Evolutionary conservation across 2,329 filamentous ascomycete genomes (phyloP), one percentile per base, ranked within the genome.

Genomic region (Colletotrichum liriopes): DNA sequence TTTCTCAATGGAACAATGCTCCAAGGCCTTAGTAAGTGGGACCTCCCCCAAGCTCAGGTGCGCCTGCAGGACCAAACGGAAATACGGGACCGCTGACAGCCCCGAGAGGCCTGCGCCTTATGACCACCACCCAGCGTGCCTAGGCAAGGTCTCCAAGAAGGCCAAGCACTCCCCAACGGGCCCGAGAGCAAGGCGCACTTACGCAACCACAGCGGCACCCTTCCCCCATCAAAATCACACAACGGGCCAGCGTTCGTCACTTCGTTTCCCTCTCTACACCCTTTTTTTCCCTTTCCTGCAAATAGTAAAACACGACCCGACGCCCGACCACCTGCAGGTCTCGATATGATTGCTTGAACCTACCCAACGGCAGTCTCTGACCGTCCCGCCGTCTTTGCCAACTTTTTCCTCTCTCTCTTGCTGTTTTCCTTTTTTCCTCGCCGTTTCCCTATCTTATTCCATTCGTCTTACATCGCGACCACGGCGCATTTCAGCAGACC

Each of bases 301-400:
- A 66, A 66, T 39, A 47, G 54, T 47, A 58, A 62, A 26, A 45
- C 52, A 47, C 52, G 37, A 62, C 55, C 23, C 23, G 26, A 29
- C 49, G 23, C 43, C 29, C n/a, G 29, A 32, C 60, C 60, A 16
- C 64, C 18, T 61, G 64, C 51, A 67, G 55, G 32, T 39, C 35
- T 29, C 35, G 52, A 58, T 37, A 72, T 72, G 69, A 52, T 29
- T 37, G 43, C 29, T 69, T 72, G 59, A 69, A 32, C n/a, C n/a
- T n/a, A 52, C 20, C 35, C 16, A 32, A 59, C 65, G 69, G 69
- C 52, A 63, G 69, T 63, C 29, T 32, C 58, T 63, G 56, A 68
- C 65, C 65, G 69, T 65, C 58, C 47, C 32, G 52, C 18, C 52
- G 29, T 29, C 5, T 7, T n/a, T 29, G 2, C 37, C 11, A 23